phyloP scores from a whole-genome alignment of 768 basidiomycete genomes.

The Xerocomellus dryophilus region DNA sequence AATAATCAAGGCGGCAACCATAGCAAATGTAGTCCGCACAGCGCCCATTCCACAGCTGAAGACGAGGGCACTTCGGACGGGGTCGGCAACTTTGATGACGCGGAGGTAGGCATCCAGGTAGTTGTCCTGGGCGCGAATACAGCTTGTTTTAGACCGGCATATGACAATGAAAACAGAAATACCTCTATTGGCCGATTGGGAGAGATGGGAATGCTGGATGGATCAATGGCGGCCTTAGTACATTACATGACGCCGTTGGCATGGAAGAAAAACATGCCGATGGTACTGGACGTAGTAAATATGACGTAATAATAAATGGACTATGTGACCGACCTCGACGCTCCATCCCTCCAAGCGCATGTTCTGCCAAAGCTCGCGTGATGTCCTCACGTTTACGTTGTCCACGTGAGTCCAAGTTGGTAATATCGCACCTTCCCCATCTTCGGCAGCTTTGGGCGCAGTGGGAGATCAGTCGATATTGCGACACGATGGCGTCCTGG shows the following conservation, averaged over 20 bases:
- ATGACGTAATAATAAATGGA: neutral
- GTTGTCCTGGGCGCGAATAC: conserved; percentile 57
- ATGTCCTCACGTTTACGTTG: conserved; percentile 76
- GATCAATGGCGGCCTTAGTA: conserved; percentile 13
- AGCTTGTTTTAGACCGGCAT: neutral
- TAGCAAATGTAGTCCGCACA: conserved; percentile 93
- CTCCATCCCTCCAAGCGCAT: conserved; percentile 85
- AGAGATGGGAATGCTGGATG: conserved; percentile 83
- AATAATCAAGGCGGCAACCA: conserved; percentile 89
- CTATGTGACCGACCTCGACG: conserved; percentile 58
- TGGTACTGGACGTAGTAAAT: conserved; percentile 54
- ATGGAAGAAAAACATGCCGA: conserved; percentile 45
- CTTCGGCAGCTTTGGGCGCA: conserved; percentile 42
- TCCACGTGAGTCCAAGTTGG: conserved; percentile 96
- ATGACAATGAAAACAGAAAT: conserved; percentile 11
- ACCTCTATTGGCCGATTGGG: conserved; percentile 90
- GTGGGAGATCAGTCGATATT: conserved; percentile 5
- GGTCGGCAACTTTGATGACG: conserved; percentile 77
- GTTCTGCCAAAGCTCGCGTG: conserved; percentile 78
- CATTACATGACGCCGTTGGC: neutral
- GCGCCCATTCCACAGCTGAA: conserved; percentile 98
- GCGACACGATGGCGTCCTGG: neutral
- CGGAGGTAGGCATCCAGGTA: conserved; percentile 92
- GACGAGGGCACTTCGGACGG: conserved; percentile 75
- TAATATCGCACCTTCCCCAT: conserved; percentile 76